Percentiles rank a stretch among this genome's conserved stretches.
Evolutionary conservation across 306 rosid genomes (phyloP).

Genomic region (Castanospermum australe): DNA sequence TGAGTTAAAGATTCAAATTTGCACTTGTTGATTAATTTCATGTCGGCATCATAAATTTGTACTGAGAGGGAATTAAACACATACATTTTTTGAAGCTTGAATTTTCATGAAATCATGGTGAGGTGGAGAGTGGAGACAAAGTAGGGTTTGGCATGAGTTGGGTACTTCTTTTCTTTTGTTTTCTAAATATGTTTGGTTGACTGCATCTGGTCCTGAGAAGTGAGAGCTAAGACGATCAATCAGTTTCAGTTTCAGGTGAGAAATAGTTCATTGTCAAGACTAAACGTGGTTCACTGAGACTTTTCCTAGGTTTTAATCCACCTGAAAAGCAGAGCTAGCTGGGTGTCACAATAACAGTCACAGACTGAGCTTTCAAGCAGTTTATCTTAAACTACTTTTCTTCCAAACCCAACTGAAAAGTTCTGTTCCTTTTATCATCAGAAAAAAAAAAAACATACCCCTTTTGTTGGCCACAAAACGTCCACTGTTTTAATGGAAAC

Average conservation of each 20-base stretch:
- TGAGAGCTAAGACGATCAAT: neutral
- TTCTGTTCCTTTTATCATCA: constrained; percentile 1
- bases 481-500: neutral
- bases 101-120: constrained; percentile 23
- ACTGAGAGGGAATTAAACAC: neutral
- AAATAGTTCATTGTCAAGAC: constrained; percentile 17
- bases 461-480: neutral
- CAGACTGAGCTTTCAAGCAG: constrained; percentile 44
- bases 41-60: neutral
- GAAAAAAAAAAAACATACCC: neutral
- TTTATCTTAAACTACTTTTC: constrained; percentile 22
- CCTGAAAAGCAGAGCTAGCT: constrained; percentile 27
- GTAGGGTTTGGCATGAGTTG: constrained; percentile 36
- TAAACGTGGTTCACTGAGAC: neutral
- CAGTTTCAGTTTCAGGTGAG: constrained; percentile 24
- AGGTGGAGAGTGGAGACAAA: neutral
- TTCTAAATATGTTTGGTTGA: constrained; percentile 9
- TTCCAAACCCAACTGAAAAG: constrained; percentile 35
- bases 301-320: constrained; percentile 27
- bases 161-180: neutral
- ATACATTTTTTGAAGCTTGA: neutral
- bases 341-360: constrained; percentile 32
- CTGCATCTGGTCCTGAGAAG: constrained; percentile 10
- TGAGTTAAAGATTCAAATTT: neutral
- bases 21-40: neutral